Percentiles rank a stretch among this genome's conserved stretches.
Conservation (phyloP, 306 rosid genomes). For the Cicer bijugum region DNA sequence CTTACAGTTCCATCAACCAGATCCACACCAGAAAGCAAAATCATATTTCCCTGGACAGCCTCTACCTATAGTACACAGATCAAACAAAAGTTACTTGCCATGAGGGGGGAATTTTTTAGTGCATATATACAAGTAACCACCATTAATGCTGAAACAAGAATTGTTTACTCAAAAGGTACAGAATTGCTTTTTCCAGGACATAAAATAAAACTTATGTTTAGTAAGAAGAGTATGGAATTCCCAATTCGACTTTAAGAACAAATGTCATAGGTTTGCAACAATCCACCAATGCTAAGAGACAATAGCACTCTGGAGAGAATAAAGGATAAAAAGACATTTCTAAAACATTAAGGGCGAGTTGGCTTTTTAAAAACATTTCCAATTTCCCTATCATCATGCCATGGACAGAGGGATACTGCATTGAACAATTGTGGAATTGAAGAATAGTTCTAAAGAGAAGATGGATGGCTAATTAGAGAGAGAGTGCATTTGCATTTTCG, state of each 20-base stretch:
- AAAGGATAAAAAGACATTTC: slow-evolving; percentile 19
- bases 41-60: slow-evolving; percentile 71
- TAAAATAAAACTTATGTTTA: not conserved
- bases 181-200: slow-evolving; percentile 26
- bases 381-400: not conserved
- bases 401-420: not conserved
- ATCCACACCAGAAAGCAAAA: slow-evolving; percentile 90
- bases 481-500: not conserved
- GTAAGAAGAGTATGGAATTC: slow-evolving; percentile 8
- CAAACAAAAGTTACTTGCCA: slow-evolving; percentile 16
- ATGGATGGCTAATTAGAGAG: not conserved
- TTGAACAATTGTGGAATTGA: not conserved
- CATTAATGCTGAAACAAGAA: slow-evolving; percentile 9
- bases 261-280: slow-evolving; percentile 6
- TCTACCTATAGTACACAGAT: slow-evolving; percentile 64
- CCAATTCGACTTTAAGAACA: not conserved
- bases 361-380: not conserved
- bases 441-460: not conserved
- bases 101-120: slow-evolving; percentile 11
- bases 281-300: slow-evolving; percentile 13
- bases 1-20: slow-evolving; percentile 97
- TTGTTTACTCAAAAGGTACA: slow-evolving; percentile 6
- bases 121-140: not conserved
- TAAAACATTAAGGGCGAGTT: not conserved
- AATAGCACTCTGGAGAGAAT: slow-evolving; percentile 7